phyloP scores from a whole-genome alignment of 306 rosid genomes.

The Coriaria nepalensis region DNA sequence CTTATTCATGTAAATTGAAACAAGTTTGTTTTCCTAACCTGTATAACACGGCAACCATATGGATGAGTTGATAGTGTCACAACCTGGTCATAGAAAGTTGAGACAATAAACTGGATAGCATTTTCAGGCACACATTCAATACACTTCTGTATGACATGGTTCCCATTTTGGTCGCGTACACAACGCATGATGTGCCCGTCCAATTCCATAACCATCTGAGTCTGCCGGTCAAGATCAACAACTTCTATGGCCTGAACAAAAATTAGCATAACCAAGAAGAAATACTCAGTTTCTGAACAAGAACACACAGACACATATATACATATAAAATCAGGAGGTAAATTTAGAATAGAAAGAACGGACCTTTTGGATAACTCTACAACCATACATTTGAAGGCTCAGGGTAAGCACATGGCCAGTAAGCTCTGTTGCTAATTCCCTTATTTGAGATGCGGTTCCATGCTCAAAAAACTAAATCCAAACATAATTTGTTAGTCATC shows the following conservation, averaged over 20 bases:
- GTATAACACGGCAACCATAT: slow-evolving; percentile 94
- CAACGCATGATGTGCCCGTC: slow-evolving; percentile 93
- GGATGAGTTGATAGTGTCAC: slow-evolving; percentile 94
- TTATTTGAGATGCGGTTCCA: slow-evolving; percentile 65
- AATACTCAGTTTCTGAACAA: neutral
- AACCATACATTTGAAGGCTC: slow-evolving; percentile 99
- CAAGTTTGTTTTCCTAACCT: slow-evolving; percentile 29
- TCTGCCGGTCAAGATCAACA: slow-evolving; percentile 80
- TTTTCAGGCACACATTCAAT: slow-evolving; percentile 93
- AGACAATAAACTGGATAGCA: slow-evolving; percentile 64
- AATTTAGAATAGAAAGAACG: neutral
- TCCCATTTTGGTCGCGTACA: slow-evolving; percentile 97
- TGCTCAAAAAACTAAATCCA: slow-evolving; percentile 83
- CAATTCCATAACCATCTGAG: slow-evolving; percentile 70
- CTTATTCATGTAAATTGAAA: too few species aligned
- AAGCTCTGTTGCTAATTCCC: slow-evolving; percentile 83
- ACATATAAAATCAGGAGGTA: neutral
- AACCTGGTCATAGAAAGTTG: slow-evolving; percentile 81
- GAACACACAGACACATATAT: neutral
- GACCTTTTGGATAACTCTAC: slow-evolving; percentile 97
- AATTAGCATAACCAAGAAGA: neutral
- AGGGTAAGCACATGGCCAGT: slow-evolving; percentile 74
- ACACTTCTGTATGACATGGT: slow-evolving; percentile 95
- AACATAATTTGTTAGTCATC: slow-evolving; percentile 11
- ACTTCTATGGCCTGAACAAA: slow-evolving; percentile 75